Evolutionary conservation across 1,139 yeast genomes (phyloP), one percentile per base, ranked within the genome.

Genomic region (Pichia sp.): DNA sequence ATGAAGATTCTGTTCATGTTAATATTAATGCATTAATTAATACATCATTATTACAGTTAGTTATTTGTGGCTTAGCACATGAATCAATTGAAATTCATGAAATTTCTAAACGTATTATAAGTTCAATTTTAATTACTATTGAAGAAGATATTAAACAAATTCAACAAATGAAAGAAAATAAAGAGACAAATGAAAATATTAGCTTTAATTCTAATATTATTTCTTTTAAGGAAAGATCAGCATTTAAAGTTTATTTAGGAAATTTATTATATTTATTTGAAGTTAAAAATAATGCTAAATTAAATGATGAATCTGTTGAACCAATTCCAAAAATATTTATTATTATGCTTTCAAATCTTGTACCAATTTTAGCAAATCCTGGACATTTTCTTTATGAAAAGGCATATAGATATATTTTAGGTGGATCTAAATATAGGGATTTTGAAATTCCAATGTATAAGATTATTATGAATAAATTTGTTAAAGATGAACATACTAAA

Each of bases 311-410:
- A 10, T 43, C 39, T 11, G 42, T 8, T 18, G 50, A 46, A 11
- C 33, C 37, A 18, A 65, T 69, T 47, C 66, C 71, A n/a, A 74
- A 72, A 44, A 57, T 75, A 46, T 70, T 69, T 67, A 73, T 78
- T 61, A 60, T 65, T 56, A 76, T 65, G 58, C 54, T 82, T 58
- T 70, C 87, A 0, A 73, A 76, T 45, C 63, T 88, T 39, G 67
- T 79, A 4, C 78, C 80, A 5, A 69, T 86, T 1, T 63, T 86
- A 49, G 63, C 74, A 7, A 81, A 78, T 62, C 96, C 89, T 1
- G 82, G 77, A n/a, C 94, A 78, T 63, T 76, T 69, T 60, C 64
- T 90, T 42, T 86, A 84, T 62, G 95, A 87, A 54, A 78, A 79
- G 53, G 77, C 79, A 0, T 78, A 74, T 59, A 73, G 81, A 56